Evolutionary conservation across 768 basidiomycete genomes (phyloP), one percentile per base, ranked within the genome.

Genomic region (Hygrocybe punicea): DNA sequence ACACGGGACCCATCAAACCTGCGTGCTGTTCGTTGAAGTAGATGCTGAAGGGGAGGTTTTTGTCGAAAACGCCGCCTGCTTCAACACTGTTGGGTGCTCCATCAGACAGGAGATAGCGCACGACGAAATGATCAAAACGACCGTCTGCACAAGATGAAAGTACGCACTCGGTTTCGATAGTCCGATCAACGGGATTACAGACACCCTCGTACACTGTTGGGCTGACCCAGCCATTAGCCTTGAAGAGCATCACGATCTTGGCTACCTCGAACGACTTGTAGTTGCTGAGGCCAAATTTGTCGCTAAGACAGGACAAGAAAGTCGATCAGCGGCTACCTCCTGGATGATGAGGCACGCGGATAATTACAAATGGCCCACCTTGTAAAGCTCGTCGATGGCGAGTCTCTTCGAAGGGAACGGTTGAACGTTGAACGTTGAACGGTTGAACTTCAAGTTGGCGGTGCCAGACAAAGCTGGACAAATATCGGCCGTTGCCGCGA

Each of bases 221-320:
- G 45, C 64, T 61, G 1, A 80, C 68, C 63, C 72, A 81, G 2
- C 72, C 72, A 4, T 77, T n/a, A n/a, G n/a, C n/a, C n/a, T n/a
- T n/a, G n/a, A n/a, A 80, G 19, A 81, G 73, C 0, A 70, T 71
- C 2, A 79, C 73, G 50, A 81, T 69, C 58, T 80, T 78, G 1
- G 80, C 78, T 23, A 81, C 78, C 62, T 81, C 79, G 73, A 76
- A 80, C 0, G 78, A 65, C 0, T 75, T 66, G 47, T 64, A 81
- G 64, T 81, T 81, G 57, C 78, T 79, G 53, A 81, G 62, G 4
- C 80, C 79, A 54, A 81, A 76, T 13, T 71, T 70, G 55, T 81
- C 74, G 52, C 81, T 81, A 51, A 5, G 6, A 42, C 8, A n/a
- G 16, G 23, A 25, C 4, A 29, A 29, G n/a, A 8, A 57, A 19